Evolutionary conservation across 169 alveolate species (phyloP), one percentile per base, ranked within the genome.

Genomic region (Besnoitia besnoiti): DNA sequence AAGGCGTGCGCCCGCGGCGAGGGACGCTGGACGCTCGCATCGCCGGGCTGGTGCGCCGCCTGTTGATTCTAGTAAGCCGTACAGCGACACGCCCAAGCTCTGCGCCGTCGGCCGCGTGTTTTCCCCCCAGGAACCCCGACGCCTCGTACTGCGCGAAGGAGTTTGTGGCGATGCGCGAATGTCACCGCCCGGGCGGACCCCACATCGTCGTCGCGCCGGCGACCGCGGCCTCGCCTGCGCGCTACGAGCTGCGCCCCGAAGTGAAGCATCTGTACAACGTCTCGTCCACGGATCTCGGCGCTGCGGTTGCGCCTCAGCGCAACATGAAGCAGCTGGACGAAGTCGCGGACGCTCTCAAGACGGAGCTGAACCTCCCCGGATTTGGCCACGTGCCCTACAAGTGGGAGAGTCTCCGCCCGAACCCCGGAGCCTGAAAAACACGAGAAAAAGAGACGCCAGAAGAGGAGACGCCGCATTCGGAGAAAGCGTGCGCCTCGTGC

Each of bases 281-380:
- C 16, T 5, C 47, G 24, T 90, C 93, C 16, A 37, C 93, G 24
- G 93, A 90, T 59, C 33, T 90, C 35, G 93, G 93, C 2, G 76
- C 93, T 16, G 93, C 93, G n/a, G 89, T 49, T 39, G 93, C 93
- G 7, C 93, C 93, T 10, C n/a, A 5, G 40, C 76, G 93, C 16
- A 40, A 46, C 89, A 73, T n/a, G 24, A 5, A 21, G 44, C 79
- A 27, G 67, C 84, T 90, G 50, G 80, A 90, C 46, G 59, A 30
- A 19, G 44, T 55, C 12, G 85, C 85, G n/a, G 84, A 90, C 35
- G 42, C 55, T 14, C 44, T 90, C 44, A 90, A 90, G 37, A 35
- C 75, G 37, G 49, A 50, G 10, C 24, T 39, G 27, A 75, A 77
- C 1, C 59, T 85, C 49, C 84, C 84, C 24, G 93, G 85, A 27